These are phyloP conservation scores for Pythium brachiatum DNA, from an alignment of 352 stramenopile genomes.

Conservation along the genomic window DNA sequence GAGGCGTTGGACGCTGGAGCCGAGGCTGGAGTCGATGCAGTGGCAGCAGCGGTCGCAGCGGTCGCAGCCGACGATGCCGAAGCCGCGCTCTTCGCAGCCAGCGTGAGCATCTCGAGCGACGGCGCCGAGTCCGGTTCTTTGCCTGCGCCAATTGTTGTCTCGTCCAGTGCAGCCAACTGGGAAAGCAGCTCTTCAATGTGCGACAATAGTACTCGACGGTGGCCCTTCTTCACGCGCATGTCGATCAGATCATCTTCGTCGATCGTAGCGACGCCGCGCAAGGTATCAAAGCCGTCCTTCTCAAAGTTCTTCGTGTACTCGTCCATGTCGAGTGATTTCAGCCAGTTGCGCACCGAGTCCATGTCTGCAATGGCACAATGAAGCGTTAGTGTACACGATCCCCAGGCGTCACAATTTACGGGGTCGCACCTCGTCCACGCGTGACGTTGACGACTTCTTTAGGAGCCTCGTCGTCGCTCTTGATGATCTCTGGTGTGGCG, in stretches of 20 bases:
- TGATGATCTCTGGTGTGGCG: constrained; percentile 25
- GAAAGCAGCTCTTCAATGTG: constrained; percentile 84
- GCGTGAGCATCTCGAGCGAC: constrained; percentile 74
- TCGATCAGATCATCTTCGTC: constrained; percentile 86
- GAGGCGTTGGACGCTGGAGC: neutral
- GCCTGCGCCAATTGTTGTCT: constrained; percentile 47
- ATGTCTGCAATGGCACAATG: constrained; percentile 43
- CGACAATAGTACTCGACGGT: constrained; percentile 78
- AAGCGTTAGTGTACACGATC: neutral
- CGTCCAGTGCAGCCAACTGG: constrained; percentile 63
- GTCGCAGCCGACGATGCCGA: constrained; percentile 12
- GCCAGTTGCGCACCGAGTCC: constrained; percentile 78
- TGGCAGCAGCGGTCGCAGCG: neutral
- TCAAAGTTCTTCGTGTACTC: constrained; percentile 88
- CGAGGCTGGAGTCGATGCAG: neutral
- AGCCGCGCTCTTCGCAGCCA: constrained; percentile 44
- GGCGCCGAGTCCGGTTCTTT: constrained; percentile 69
- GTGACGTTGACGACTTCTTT: constrained; percentile 25
- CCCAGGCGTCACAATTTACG: neutral
- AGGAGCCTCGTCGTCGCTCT: constrained; percentile 39
- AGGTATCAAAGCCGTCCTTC: constrained; percentile 85
- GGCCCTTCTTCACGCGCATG: constrained; percentile 88
- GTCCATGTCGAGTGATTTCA: constrained; percentile 86
- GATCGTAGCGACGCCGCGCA: constrained; percentile 82
- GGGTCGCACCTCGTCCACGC: constrained; percentile 44